Conservation (phyloP, 2,329 filamentous ascomycete species). For the Cladosporium velox region DNA sequence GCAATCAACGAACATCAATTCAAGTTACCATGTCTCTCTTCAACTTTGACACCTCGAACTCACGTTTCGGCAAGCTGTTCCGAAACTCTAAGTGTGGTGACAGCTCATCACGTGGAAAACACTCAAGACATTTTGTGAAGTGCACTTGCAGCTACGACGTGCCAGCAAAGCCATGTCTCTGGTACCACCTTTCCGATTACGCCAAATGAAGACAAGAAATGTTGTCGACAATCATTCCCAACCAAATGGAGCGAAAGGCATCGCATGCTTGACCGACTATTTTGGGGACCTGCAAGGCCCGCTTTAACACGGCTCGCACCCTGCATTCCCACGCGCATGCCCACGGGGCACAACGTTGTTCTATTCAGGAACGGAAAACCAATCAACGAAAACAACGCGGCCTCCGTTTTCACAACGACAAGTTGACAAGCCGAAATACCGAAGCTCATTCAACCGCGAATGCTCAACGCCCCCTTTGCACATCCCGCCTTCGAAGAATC, state of each 20-base stretch:
- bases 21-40: conserved; percentile 11
- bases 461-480: background rate
- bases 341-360: conserved; percentile 1
- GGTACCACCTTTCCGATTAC: conserved; percentile 25
- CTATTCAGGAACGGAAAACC: background rate
- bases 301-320: background rate
- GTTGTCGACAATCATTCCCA: background rate
- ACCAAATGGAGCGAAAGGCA: background rate
- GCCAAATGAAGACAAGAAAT: background rate
- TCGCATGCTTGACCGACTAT: background rate
- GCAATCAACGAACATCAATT: background rate
- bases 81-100: conserved; percentile 16
- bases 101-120: conserved; percentile 8
- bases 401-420: background rate
- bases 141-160: conserved; percentile 25
- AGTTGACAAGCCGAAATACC: background rate
- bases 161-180: conserved; percentile 26
- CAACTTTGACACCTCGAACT: background rate
- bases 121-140: conserved; percentile 23
- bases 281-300: background rate
- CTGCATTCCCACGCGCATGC: background rate
- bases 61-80: conserved; percentile 14
- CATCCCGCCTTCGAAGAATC: background rate
- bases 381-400: background rate
- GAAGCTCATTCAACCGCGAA: background rate